Percentiles rank a stretch among this genome's conserved stretches.
phyloP scores from a whole-genome alignment of 805 yeast species.

The Wickerhamomyces bisporus region DNA sequence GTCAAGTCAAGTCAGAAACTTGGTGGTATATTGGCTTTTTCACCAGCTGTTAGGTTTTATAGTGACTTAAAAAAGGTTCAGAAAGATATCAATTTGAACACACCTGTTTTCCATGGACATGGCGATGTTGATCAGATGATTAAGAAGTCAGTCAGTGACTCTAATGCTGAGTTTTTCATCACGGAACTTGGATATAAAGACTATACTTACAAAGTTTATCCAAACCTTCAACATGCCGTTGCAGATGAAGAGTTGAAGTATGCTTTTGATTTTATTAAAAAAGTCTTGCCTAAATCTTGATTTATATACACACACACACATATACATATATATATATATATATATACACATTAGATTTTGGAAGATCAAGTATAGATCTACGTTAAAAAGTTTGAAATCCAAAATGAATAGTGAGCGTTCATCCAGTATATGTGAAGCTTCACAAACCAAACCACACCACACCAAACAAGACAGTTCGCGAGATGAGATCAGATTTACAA shows the following conservation, averaged over 20 bases:
- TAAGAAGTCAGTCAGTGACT: constrained; percentile 26
- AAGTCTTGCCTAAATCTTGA: constrained; percentile 12
- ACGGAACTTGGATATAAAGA: constrained; percentile 41
- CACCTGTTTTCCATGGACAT: constrained; percentile 86
- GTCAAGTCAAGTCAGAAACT: constrained; percentile 52
- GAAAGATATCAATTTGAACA: constrained; percentile 42
- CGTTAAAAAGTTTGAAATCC: too few species aligned
- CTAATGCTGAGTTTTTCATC: constrained; percentile 38
- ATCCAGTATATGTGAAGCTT: too few species aligned
- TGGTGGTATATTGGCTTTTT: constrained; percentile 73
- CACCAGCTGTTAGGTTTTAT: constrained; percentile 57
- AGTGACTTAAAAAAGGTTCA: constrained; percentile 17
- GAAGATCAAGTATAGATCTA: too few species aligned
- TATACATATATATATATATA: background rate
- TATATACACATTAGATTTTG: too few species aligned
- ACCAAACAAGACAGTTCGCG: too few species aligned
- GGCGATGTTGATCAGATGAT: constrained; percentile 77
- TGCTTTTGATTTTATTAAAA: constrained; percentile 40
- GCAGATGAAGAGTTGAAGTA: constrained; percentile 61
- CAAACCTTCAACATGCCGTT: constrained; percentile 65
- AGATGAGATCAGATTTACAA: too few species aligned
- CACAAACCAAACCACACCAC: too few species aligned
- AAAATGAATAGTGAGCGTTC: too few species aligned
- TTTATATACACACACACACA: too few species aligned
- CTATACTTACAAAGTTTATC: constrained; percentile 49